Conservation (phyloP, 441 rosid species). For the Croton laevigatus region DNA sequence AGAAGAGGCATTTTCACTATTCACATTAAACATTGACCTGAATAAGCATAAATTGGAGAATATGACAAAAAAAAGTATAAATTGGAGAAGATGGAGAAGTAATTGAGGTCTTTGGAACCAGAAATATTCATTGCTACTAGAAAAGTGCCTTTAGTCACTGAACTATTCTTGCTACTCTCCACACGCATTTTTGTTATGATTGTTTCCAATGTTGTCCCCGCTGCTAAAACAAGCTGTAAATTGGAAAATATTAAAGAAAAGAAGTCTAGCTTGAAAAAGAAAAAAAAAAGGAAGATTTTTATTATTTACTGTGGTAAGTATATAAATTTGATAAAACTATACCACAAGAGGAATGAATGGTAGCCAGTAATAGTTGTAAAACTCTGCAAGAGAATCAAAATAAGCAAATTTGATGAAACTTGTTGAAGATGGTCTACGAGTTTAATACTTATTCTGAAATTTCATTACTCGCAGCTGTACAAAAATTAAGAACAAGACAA, state of each 20-base stretch:
- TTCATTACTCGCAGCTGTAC: too few species aligned
- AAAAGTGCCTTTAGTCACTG: conserved; percentile 22
- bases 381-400: conserved; percentile 18
- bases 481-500: too few species aligned
- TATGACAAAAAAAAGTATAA: too few species aligned
- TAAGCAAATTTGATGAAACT: neutral
- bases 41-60: conserved; percentile 30
- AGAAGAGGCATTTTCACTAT: too few species aligned
- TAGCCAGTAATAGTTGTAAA: conserved; percentile 26
- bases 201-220: conserved; percentile 28
- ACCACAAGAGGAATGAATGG: conserved; percentile 25
- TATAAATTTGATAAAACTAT: neutral
- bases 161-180: conserved; percentile 22
- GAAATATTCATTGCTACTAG: conserved; percentile 22
- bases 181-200: conserved; percentile 27
- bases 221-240: conserved; percentile 23
- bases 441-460: too few species aligned
- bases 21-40: conserved; percentile 32
- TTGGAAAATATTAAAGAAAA: neutral
- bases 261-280: too few species aligned
- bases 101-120: conserved; percentile 30
- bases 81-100: conserved; percentile 27
- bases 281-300: too few species aligned
- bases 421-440: too few species aligned
- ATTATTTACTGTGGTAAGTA: too few species aligned